Conservation (phyloP, 208 protist genomes). For the Vickermania spadyakhi region DNA sequence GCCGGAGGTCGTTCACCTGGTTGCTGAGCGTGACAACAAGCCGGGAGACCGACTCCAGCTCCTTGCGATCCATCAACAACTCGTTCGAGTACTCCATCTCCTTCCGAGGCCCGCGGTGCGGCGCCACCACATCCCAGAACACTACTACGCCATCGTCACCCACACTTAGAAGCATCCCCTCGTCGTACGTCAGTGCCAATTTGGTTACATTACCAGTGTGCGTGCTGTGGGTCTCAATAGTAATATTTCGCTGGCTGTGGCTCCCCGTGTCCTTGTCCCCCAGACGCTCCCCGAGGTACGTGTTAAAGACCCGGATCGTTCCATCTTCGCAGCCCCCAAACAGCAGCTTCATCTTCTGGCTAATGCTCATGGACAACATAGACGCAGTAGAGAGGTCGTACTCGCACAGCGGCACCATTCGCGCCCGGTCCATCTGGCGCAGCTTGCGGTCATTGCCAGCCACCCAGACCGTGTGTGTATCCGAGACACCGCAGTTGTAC, state of each 20-base stretch:
- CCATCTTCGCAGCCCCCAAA: constrained; percentile 92
- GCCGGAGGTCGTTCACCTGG: constrained; percentile 89
- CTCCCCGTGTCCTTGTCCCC: constrained; percentile 21
- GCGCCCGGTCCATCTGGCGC: constrained; percentile 72
- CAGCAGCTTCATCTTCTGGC: constrained; percentile 86
- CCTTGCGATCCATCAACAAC: constrained; percentile 89
- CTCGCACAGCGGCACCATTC: constrained; percentile 44
- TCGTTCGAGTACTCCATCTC: constrained; percentile 90
- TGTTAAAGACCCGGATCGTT: constrained; percentile 87
- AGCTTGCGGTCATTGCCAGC: constrained; percentile 92
- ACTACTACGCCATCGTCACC: constrained; percentile 91
- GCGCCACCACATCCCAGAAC: constrained; percentile 87
- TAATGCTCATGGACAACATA: constrained; percentile 80
- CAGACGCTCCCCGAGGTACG: constrained; percentile 79
- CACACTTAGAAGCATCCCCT: constrained; percentile 89
- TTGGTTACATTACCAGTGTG: constrained; percentile 79
- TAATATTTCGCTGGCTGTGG: constrained; percentile 34
- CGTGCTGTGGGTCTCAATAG: constrained; percentile 75
- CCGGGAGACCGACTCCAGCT: constrained; percentile 85
- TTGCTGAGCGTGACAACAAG: constrained; percentile 43
- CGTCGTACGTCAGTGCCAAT: constrained; percentile 88
- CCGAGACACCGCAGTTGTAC: constrained; percentile 86
- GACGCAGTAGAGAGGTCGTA: constrained; percentile 71
- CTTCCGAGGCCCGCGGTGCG: constrained; percentile 62
- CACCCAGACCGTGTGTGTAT: constrained; percentile 83